These are phyloP conservation scores for Phytophthora podocarpi DNA, from an alignment of 352 stramenopile genomes.

Conservation along the genomic window DNA sequence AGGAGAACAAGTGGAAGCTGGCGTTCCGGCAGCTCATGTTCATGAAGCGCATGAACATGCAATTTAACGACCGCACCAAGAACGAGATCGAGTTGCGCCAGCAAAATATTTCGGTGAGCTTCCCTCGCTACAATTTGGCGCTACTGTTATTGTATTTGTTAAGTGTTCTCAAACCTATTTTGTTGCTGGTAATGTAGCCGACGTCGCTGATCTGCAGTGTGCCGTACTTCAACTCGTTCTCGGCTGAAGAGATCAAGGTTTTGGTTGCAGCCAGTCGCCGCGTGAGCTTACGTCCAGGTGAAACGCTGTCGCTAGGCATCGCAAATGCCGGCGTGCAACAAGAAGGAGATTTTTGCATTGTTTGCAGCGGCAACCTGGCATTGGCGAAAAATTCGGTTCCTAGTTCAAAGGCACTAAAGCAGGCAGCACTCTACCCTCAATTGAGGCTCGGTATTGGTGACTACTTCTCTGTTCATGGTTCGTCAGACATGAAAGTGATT, in stretches of 20 bases:
- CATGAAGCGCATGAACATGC: conserved; percentile 86
- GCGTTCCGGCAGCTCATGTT: conserved; percentile 82
- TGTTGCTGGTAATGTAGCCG: conserved; percentile 45
- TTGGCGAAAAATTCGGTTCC: conserved; percentile 38
- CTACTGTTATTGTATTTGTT: no score
- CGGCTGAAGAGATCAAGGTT: conserved; percentile 53
- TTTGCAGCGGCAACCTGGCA: conserved; percentile 63
- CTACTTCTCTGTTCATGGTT: conserved; percentile 53
- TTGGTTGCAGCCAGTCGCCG: conserved; percentile 53
- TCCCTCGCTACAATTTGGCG: no score
- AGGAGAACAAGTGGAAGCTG: conserved; percentile 79
- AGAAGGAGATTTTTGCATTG: conserved; percentile 65
- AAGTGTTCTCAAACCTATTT: no score
- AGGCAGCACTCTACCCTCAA: conserved; percentile 57
- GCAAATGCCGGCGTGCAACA: conserved; percentile 5
- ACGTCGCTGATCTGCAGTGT: conserved; percentile 78
- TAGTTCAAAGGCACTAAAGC: conserved; percentile 48
- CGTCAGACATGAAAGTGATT: conserved; percentile 63
- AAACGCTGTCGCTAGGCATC: conserved; percentile 43
- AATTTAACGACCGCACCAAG: conserved; percentile 75
- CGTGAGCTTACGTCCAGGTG: conserved; percentile 52
- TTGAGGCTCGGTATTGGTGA: conserved; percentile 73
- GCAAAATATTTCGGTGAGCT: conserved; percentile 72
- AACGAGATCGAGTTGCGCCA: conserved; percentile 83
- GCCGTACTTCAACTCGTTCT: conserved; percentile 76